Conservation (phyloP, 2,329 filamentous ascomycete genomes). For the Curvularia sp. region DNA sequence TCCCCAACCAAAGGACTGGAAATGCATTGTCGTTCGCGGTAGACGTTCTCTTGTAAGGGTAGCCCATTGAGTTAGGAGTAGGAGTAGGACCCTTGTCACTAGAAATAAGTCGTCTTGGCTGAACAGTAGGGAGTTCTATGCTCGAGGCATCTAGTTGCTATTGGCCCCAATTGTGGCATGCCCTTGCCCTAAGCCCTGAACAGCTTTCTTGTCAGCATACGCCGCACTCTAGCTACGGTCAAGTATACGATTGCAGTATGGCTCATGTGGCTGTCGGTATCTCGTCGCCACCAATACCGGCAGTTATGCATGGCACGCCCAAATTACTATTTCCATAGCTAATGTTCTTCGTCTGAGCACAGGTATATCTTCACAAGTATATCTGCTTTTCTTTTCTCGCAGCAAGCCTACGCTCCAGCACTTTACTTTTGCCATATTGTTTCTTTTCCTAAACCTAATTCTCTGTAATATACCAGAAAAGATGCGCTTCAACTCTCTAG, state of each 20-base stretch:
- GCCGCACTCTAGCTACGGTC: slow-evolving; percentile 8
- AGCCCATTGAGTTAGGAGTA: neutral
- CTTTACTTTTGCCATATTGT: neutral
- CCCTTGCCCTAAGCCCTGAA: slow-evolving; percentile 1
- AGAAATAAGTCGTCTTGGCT: neutral
- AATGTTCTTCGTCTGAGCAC: neutral
- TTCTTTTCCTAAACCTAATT: neutral
- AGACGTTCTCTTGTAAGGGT: neutral
- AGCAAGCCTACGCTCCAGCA: neutral
- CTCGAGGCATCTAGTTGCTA: neutral
- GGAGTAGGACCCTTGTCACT: neutral
- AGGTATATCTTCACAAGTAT: slow-evolving; percentile 1
- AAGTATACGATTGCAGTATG: slow-evolving; percentile 5
- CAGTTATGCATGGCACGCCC: slow-evolving; percentile 6
- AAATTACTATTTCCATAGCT: neutral
- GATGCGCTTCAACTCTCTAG: slow-evolving; percentile 38
- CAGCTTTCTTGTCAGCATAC: neutral
- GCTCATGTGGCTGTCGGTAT: slow-evolving; percentile 3
- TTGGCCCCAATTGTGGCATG: slow-evolving; percentile 2
- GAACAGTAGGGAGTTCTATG: neutral
- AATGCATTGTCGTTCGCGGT: neutral
- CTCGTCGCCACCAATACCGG: slow-evolving; percentile 9
- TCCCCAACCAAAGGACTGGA: neutral
- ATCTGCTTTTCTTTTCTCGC: neutral
- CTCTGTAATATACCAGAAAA: slow-evolving; percentile 7